Base-by-base conservation (phyloP, 352 stramenopile genomes). In the Phytophthora sansomeana region DNA sequence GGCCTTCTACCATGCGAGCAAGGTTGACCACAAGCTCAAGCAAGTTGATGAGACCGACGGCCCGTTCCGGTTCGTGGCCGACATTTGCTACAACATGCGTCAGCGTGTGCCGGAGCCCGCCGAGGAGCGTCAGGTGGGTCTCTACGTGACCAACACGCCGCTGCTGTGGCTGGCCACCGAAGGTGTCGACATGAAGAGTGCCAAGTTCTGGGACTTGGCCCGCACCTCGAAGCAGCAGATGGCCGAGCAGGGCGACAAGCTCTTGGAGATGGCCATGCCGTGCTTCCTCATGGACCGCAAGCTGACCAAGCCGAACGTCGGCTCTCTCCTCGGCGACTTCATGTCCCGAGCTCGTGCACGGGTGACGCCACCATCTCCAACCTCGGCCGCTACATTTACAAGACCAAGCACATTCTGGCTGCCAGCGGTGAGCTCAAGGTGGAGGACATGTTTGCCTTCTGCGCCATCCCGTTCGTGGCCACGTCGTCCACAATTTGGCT, bases 191-290 rank as follows among this genome's bases (percentile, higher is more conserved):
- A 65, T 81, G 28, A 72, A 77, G 62, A 72, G 17, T 0, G 66
- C 42, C 9, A 69, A 74, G 55, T 91, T 91, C 65, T 91, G 82
- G 82, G 76, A 87, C 14, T 14, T 88, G 6, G 80, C 78, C 17
- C 75, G 80, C 4, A 62, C 24, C 3, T 60, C 68, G 9, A 88
- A 84, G 64, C 10, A 73, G 42, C 46, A 85, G 17, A 50, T 77
- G 44, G 55, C 39, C 1, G 28, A 14, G 0, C 62, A 71, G 42
- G 39, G 55, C 16, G 46, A 71, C n/a, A 72, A 80, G 24, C 71
- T 84, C 14, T 50, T 89, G 47, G 77, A 87, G 43, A 85, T 77
- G 63, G 74, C 81, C 3, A 74, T 86, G 38, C 68, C 63, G 32
- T 65, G 53, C 51, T 74, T 69, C 21, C 29, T 81, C 4, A 78